Evolutionary conservation across 2,329 filamentous ascomycete species (phyloP).

Genomic region (Tolypocladium guangdongense): DNA sequence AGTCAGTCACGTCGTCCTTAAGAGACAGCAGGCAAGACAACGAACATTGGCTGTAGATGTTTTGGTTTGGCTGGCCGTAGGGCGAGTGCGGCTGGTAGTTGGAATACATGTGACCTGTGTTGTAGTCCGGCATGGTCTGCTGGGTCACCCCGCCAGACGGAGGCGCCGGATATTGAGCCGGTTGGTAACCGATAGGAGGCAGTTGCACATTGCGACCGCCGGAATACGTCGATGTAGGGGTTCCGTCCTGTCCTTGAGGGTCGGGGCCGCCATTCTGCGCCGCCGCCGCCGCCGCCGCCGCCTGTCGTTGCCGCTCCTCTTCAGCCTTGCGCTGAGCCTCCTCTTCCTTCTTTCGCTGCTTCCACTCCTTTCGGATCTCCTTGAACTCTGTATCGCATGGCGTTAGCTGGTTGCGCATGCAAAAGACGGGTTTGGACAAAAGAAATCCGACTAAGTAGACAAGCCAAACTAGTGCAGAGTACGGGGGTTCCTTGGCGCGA

Average conservation of each 20-base stretch:
- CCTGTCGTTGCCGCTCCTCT: slow-evolving; percentile 64
- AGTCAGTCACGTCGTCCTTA: not conserved
- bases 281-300: slow-evolving; percentile 37
- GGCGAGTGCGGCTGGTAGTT: slow-evolving; percentile 48
- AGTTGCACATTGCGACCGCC: slow-evolving; percentile 52
- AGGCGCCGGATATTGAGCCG: slow-evolving; percentile 55
- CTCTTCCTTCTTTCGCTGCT: slow-evolving; percentile 98
- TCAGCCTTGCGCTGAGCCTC: slow-evolving; percentile 81
- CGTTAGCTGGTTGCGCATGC: slow-evolving; percentile 9
- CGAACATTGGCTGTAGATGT: slow-evolving; percentile 51
- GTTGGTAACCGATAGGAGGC: slow-evolving; percentile 57
- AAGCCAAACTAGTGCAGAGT: not conserved
- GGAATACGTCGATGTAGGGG: slow-evolving; percentile 42
- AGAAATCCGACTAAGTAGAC: not conserved
- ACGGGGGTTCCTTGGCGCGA: not conserved
- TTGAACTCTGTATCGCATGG: slow-evolving; percentile 70
- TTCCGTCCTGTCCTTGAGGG: slow-evolving; percentile 29
- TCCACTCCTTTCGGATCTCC: slow-evolving; percentile 98
- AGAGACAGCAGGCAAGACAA: slow-evolving; percentile 1
- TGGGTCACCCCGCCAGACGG: slow-evolving; percentile 39
- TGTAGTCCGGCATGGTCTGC: slow-evolving; percentile 45
- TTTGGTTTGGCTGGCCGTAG: slow-evolving; percentile 44
- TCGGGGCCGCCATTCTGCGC: slow-evolving; percentile 39
- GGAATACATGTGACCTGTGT: slow-evolving; percentile 41
- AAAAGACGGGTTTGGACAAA: too few relatives aligned